Evolutionary conservation across 2,329 filamentous ascomycete genomes (phyloP), one percentile per base, ranked within the genome.

Genomic region (Pseudogymnoascus sp.): DNA sequence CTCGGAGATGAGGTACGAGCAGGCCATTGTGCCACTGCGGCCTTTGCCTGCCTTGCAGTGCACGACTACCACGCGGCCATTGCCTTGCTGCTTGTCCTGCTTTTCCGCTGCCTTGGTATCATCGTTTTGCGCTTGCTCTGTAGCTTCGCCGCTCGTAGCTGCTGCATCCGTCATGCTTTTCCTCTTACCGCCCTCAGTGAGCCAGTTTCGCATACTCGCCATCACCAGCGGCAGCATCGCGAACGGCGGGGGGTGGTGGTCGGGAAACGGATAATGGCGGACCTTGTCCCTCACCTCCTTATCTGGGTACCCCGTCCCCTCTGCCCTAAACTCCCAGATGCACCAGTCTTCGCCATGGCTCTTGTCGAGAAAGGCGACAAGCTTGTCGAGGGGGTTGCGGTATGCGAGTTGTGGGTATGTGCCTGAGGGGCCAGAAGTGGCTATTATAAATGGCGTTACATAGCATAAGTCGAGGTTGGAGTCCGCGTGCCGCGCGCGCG

Each of bases 1-100:
- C 72, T 97, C 90, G 6, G 89, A 87, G 69, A 99, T 94, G 63
- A 99, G 79, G 73, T 96, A 97, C 68, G 89, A 90, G 75, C 91
- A 96, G 31, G 88, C 87, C 69, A 91, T 85, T 0, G 91, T 96
- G 3, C 94, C 94, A 66, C 91, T 96, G 59, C 94, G 82, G 1
- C 94, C 94, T 75, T 99, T 99, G 2, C 94, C 94, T 1, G 94
- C 94, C 73, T 97, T 97, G 79, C 94, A 97, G 75, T 99, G 94
- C 6, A 97, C 91, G 5, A 97, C 92, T 0, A 88, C 88, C 0
- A 97, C 91, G 35, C 91, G 81, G 6, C 61, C 60, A 21, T 73
- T 74, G 38, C 73, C 66, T 4, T 71, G 76, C 61, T 74, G 72
- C 12, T 68, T 68, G 55, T 73, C 70, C 12, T 69, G 65, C 2